These are phyloP conservation scores for Xylaria sp. DNA, from an alignment of 2,329 filamentous ascomycete species.

Conservation along the genomic window DNA sequence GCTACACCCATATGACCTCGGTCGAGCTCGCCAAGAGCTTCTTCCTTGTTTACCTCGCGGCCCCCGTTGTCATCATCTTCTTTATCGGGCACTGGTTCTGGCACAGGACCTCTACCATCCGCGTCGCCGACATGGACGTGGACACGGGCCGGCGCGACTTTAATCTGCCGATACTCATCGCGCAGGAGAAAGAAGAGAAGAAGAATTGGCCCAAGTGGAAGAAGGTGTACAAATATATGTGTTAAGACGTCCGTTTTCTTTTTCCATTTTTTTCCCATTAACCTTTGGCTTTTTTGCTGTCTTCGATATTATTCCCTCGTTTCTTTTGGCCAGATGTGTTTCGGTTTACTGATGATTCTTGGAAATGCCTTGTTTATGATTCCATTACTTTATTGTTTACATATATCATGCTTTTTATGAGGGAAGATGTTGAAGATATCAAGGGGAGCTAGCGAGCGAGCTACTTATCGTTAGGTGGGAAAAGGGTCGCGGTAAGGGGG, in stretches of 20 bases:
- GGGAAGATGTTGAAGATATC: slow-evolving; percentile 18
- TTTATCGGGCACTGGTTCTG: slow-evolving; percentile 79
- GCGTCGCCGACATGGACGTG: slow-evolving; percentile 79
- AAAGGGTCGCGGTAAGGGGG: not conserved
- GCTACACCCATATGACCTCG: slow-evolving; percentile 53
- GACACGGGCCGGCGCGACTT: slow-evolving; percentile 85
- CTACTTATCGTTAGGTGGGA: no score
- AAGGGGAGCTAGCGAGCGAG: slow-evolving; percentile 2
- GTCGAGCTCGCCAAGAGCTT: slow-evolving; percentile 65
- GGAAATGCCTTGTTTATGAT: slow-evolving; percentile 8
- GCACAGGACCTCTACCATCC: slow-evolving; percentile 71
- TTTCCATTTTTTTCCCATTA: not conserved
- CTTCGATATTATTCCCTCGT: no score
- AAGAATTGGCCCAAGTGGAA: slow-evolving; percentile 78
- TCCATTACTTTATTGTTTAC: not conserved
- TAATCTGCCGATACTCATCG: slow-evolving; percentile 77
- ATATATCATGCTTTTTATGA: slow-evolving; percentile 9
- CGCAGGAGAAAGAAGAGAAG: slow-evolving; percentile 79
- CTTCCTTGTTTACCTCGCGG: slow-evolving; percentile 75
- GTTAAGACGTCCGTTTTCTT: slow-evolving; percentile 52
- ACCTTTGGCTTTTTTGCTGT: no score
- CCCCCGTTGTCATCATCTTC: slow-evolving; percentile 69
- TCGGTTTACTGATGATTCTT: no score
- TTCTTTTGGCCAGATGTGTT: no score
- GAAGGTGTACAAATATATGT: slow-evolving; percentile 74